Base-by-base conservation (phyloP, 768 basidiomycete species). In the Boletales sp. region DNA sequence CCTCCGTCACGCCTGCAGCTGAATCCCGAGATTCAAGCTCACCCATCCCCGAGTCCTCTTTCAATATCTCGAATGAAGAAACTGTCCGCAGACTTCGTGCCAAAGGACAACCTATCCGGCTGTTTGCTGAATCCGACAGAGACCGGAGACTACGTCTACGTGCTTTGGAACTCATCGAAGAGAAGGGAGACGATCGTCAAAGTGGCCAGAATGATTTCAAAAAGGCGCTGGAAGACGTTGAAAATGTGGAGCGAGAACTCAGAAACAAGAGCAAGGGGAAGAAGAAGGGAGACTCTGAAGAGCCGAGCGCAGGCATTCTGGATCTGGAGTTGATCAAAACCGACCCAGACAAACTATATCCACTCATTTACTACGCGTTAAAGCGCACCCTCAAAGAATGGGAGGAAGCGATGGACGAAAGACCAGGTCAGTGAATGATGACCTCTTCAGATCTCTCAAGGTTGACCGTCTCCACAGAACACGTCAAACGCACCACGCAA, bases 181-280 rank as follows among this genome's bases (percentile, higher is more conserved):
- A 94, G 70, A 87, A 86, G 47, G 89, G 84, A 4, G 79, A 83
- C 51, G 86, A 90, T 49, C 77, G 82, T 31, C 83, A 83, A 44
- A 87, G 84, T 21, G 91, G 92, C 1, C 90, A 93, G 66, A 98
- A 98, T 62, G 97, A 98, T 65, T 97, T 98, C 71, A 92, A 86
- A 65, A 89, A 84, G 74, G 89, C 80, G 1, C 65, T 94, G 45
- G 90, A 92, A 64, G 91, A 93, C 56, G 88, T 92, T 8, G 91
- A 92, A 67, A 87, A 81, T 54, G 81, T 80, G 10, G 87, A 90
- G 63, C 74, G 81, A 51, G 81, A 83, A 61, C 68, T 81, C 57
- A 78, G 79, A 63, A 80, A 76, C 59, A 82, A 79, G 60, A 79
- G 72, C 41, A 68, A 70, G 17, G 75, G 70, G 60, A 84, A 82